Evolutionary conservation across 306 rosid genomes (phyloP).

Genomic region (Rosa rugosa): DNA sequence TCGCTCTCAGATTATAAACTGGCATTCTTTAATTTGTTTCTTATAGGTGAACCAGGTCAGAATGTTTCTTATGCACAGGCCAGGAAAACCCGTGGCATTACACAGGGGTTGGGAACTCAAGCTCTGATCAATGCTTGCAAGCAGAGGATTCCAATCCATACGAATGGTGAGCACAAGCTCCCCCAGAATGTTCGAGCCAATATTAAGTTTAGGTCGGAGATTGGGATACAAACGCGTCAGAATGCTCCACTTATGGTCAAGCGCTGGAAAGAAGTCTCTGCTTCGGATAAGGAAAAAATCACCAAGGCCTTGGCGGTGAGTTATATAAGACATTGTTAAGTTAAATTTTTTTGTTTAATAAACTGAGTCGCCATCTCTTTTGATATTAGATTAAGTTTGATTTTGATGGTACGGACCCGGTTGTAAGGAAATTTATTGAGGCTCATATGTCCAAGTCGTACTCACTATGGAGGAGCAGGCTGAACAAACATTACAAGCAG

Average conservation of each 20-base stretch:
- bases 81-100: not conserved
- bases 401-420: not conserved
- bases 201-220: not conserved
- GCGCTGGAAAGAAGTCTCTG: constrained; percentile 3
- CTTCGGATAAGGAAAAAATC: not conserved
- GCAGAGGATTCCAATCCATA: constrained; percentile 1
- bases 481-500: not conserved
- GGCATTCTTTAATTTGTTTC: not conserved
- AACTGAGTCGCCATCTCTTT: not conserved
- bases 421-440: not conserved
- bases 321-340: not conserved
- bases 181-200: not conserved
- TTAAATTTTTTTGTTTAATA: not conserved
- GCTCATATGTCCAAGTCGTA: not conserved
- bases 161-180: not conserved
- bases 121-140: constrained; percentile 1
- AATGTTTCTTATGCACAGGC: not conserved
- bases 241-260: not conserved
- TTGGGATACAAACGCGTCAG: not conserved
- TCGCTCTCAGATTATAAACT: not conserved
- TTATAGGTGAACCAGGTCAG: not conserved
- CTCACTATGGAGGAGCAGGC: not conserved
- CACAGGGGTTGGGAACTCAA: constrained; percentile 9
- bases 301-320: not conserved
- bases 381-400: not conserved